A percentile compares a stretch with the other conserved stretches of the same genome.
phyloP scores from a whole-genome alignment of 1,284 basidiomycete species.

The Pseudomicrostroma phylloplanum region DNA sequence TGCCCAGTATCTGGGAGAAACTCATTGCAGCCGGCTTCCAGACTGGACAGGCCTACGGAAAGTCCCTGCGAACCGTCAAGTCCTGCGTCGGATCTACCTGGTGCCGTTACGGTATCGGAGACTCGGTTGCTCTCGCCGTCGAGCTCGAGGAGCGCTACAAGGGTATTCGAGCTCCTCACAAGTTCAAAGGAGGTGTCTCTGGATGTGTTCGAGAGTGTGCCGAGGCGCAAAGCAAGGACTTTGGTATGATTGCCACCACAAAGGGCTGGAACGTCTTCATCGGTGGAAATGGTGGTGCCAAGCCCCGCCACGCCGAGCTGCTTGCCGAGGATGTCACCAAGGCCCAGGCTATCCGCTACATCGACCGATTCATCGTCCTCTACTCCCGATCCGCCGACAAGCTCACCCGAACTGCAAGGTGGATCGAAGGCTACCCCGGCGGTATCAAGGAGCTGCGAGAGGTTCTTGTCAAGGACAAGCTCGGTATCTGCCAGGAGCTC shows the following conservation, averaged over 20 bases:
- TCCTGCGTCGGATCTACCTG: slow-evolving; percentile 61
- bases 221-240: slow-evolving; percentile 70
- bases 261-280: slow-evolving; percentile 62
- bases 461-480: slow-evolving; percentile 67
- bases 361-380: slow-evolving; percentile 65
- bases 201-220: slow-evolving; percentile 55
- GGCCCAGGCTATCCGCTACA: slow-evolving; percentile 56
- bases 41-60: slow-evolving; percentile 70
- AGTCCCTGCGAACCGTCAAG: slow-evolving; percentile 60
- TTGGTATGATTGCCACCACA: slow-evolving; percentile 70
- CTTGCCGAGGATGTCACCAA: slow-evolving; percentile 53
- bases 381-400: slow-evolving; percentile 65
- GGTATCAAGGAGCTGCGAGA: slow-evolving; percentile 63
- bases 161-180: slow-evolving; percentile 66
- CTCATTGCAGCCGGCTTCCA: slow-evolving; percentile 66
- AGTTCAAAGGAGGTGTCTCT: slow-evolving; percentile 69
- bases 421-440: slow-evolving; percentile 68
- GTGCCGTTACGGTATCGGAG: slow-evolving; percentile 71
- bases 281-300: slow-evolving; percentile 69
- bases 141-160: slow-evolving; percentile 69
- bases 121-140: slow-evolving; percentile 68
- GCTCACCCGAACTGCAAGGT: slow-evolving; percentile 63
- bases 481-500: slow-evolving; percentile 67
- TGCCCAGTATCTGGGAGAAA: slow-evolving; percentile 70
- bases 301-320: slow-evolving; percentile 59